Evolutionary conservation across 768 basidiomycete genomes (phyloP).

Genomic region (Panellus pusillus): DNA sequence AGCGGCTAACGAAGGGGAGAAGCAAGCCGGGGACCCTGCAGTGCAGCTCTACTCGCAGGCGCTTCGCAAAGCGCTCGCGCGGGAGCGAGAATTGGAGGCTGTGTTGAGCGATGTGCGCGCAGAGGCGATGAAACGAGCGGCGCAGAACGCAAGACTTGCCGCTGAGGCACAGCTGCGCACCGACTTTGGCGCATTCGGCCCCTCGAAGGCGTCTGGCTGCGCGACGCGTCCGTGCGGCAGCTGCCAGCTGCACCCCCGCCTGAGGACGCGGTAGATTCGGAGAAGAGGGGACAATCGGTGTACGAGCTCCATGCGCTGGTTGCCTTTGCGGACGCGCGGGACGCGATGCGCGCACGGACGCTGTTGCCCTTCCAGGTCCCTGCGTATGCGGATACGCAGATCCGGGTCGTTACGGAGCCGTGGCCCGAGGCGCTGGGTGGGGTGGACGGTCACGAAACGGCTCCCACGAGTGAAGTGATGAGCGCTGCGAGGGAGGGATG

Average conservation of each 20-base stretch:
- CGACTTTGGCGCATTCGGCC: conserved; percentile 13
- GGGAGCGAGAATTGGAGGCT: conserved; percentile 13
- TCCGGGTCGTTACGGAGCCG: conserved; percentile 1
- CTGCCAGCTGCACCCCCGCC: background rate
- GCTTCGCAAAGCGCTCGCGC: conserved; percentile 9
- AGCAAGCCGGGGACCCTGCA: background rate
- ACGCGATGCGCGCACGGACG: background rate
- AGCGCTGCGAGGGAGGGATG: conserved; percentile 4
- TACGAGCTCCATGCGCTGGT: conserved; percentile 15
- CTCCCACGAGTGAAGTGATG: too few species aligned
- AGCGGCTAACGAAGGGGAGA: background rate
- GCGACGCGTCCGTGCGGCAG: background rate
- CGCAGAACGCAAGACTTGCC: background rate
- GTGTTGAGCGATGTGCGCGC: background rate
- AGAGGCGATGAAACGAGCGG: background rate
- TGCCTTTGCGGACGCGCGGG: background rate
- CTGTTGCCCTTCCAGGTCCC: conserved; percentile 1
- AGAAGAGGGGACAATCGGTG: background rate
- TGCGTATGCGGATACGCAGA: background rate
- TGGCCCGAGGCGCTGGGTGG: conserved; percentile 5
- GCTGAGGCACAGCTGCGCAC: conserved; percentile 12
- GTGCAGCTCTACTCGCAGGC: background rate
- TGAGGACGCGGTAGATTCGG: background rate
- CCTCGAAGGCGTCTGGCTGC: conserved; percentile 16
- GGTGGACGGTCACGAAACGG: background rate